Evolutionary conservation across 257 asterid genomes (phyloP).

Genomic region (Przewalskia tangutica): DNA sequence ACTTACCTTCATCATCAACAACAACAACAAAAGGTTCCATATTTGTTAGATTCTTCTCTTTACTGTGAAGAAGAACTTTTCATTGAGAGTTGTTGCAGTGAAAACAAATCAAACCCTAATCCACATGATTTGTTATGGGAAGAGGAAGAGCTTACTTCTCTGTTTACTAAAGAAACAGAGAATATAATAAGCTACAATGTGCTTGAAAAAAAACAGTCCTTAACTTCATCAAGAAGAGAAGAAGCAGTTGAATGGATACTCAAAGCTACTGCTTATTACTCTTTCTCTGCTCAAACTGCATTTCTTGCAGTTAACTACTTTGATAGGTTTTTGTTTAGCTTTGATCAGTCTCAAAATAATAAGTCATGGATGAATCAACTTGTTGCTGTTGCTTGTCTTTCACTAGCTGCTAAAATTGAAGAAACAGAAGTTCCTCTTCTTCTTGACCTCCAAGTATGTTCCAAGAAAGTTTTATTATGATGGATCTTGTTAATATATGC

Average conservation of each 20-base stretch:
- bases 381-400: slow-evolving; percentile 72
- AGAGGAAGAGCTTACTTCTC: slow-evolving; percentile 37
- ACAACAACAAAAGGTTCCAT: slow-evolving; percentile 12
- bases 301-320: slow-evolving; percentile 64
- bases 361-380: slow-evolving; percentile 74
- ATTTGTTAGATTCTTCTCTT: slow-evolving; percentile 24
- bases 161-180: slow-evolving; percentile 52
- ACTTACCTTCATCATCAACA: slow-evolving; percentile 18
- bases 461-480: background rate
- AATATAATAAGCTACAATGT: slow-evolving; percentile 10
- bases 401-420: slow-evolving; percentile 80
- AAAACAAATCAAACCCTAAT: background rate
- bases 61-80: slow-evolving; percentile 37
- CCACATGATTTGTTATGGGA: slow-evolving; percentile 27
- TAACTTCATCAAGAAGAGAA: slow-evolving; percentile 26
- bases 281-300: slow-evolving; percentile 62
- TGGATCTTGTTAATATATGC: background rate
- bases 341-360: slow-evolving; percentile 17
- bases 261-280: slow-evolving; percentile 32
- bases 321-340: slow-evolving; percentile 45
- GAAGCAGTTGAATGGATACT: slow-evolving; percentile 62
- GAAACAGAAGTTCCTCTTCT: slow-evolving; percentile 70
- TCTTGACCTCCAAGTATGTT: slow-evolving; percentile 66
- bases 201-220: slow-evolving; percentile 15
- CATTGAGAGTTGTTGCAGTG: slow-evolving; percentile 8